These are phyloP conservation scores for Globisporangium barbulae DNA, from an alignment of 352 stramenopile genomes.

Conservation along the genomic window DNA sequence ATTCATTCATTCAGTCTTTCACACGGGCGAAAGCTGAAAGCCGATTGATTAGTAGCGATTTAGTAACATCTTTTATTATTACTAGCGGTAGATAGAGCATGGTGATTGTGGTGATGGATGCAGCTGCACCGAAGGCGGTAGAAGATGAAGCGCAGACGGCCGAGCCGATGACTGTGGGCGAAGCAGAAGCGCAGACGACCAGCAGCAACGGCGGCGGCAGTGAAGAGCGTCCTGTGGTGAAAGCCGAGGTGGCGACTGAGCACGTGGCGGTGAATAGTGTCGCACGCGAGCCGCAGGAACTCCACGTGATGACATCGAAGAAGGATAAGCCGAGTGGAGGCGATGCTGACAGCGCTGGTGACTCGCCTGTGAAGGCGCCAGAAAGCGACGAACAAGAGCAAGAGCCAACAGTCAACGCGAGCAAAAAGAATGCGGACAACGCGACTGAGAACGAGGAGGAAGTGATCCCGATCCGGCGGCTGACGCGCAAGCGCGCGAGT, in stretches of 20 bases:
- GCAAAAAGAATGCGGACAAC: neutral
- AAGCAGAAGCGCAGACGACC: neutral
- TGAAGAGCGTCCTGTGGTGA: neutral
- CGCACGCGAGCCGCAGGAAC: neutral
- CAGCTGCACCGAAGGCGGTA: too few relatives aligned
- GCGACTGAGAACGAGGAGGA: slow-evolving; percentile 1
- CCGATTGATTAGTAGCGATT: too few relatives aligned
- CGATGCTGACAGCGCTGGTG: neutral
- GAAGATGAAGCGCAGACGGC: too few relatives aligned
- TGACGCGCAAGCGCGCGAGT: slow-evolving; percentile 3
- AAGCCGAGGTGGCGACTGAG: neutral
- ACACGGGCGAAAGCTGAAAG: too few relatives aligned
- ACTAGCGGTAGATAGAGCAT: too few relatives aligned
- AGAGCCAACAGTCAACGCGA: neutral
- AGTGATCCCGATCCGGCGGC: neutral
- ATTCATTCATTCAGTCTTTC: too few relatives aligned
- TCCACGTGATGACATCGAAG: neutral
- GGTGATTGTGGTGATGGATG: neutral
- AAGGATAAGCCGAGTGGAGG: neutral
- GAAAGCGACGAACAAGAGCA: neutral
- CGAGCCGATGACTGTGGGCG: neutral
- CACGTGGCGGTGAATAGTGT: neutral
- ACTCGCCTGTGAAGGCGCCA: too few relatives aligned
- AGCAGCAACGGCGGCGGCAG: neutral
- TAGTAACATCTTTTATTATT: too few relatives aligned